Evolutionary conservation across 176 grass and related monocot species (phyloP), one percentile per base, ranked within the genome.

Genomic region (Zea luxurians): DNA sequence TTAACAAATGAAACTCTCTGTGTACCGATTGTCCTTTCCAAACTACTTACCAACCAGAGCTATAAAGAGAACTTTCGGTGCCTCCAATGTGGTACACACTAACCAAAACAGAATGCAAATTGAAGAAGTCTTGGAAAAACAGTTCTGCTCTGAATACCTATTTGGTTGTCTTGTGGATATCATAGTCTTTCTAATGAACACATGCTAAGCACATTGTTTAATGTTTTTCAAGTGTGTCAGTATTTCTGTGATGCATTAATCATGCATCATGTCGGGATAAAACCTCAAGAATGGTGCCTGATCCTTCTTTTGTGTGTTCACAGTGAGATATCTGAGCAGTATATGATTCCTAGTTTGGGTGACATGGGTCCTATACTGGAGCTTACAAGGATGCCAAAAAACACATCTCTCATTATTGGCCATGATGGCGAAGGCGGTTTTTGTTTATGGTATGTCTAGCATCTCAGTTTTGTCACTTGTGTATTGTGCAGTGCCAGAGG

Each of bases 391-490:
- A 80, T 97, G 41, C 74, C 94, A 65, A 81, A 83, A 64, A 78
- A 53, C 55, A 73, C 55, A 57, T 82, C 35, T 57, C 83, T 91
- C 68, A 79, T 97, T 73, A 77, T 93, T 82, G 91, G 94, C 37
- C 89, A 97, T 83, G 81, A 97, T 88, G 94, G 91, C 6, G 70
- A 75, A 64, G 94, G 94, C 2, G 47, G 73, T 69, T 97, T 97
- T 86, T 86, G 72, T 76, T 90, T 97, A 74, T 97, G 94, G 94
- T 97, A 94, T 43, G 86, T 84, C 17, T 74, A 27, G n/a, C 61
- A 7, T 82, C 45, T 86, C 70, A 63, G 74, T 75, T 75, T 75
- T 70, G 63, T 63, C 2, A 41, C 37, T 27, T 42, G 16, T 49
- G 6, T 78, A 21, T 41, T 13, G 9, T 66, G 10, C 37, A 13